phyloP scores from a whole-genome alignment of 139 green algal species.

The Yamagishiella unicocca region DNA sequence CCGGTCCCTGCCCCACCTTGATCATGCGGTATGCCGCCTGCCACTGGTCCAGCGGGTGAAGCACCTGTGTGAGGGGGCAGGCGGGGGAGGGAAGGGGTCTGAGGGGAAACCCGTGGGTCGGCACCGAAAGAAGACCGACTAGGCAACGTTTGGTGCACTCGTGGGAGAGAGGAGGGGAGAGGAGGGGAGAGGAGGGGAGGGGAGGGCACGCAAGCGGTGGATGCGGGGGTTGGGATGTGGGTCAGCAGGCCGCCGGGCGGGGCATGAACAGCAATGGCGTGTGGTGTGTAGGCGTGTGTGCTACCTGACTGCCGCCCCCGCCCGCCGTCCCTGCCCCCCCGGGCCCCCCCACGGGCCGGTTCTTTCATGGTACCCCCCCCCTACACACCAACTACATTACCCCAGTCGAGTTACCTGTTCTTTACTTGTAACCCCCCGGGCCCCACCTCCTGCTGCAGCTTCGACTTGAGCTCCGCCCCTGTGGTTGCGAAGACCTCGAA shows the following conservation, averaged over 20 bases:
- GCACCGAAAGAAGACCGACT: too few species aligned
- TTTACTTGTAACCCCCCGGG: too few species aligned
- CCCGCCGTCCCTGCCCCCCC: not conserved
- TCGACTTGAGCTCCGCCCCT: conserved; percentile 14
- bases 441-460: conserved; percentile 49
- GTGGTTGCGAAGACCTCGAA: conserved; percentile 33
- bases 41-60: conserved; percentile 58
- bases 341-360: not conserved
- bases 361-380: not conserved
- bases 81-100: not conserved
- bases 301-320: too few species aligned
- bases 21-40: conserved; percentile 55
- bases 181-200: too few species aligned
- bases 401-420: too few species aligned
- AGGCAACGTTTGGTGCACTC: too few species aligned
- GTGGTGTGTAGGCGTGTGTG: too few species aligned
- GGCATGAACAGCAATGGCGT: too few species aligned
- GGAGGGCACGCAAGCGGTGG: too few species aligned
- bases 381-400: not conserved
- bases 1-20: conserved; percentile 34
- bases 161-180: too few species aligned
- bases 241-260: too few species aligned
- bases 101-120: not conserved
- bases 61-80: not conserved
- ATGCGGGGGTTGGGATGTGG: too few species aligned